Base-by-base conservation (phyloP, 768 basidiomycete species). In the Gloeopeniophorella convolvens region DNA sequence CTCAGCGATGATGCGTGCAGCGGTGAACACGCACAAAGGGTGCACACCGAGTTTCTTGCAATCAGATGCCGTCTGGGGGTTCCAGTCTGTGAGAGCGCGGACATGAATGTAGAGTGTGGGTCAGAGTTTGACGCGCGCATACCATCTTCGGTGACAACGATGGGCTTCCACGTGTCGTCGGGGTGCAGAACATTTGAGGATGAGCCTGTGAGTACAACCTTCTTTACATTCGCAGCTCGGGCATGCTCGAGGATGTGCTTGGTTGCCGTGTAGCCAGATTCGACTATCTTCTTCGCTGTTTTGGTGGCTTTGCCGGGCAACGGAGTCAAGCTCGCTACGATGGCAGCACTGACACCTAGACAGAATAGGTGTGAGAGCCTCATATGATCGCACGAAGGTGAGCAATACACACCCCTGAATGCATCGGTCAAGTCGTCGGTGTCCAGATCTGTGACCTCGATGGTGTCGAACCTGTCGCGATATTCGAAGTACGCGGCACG, bases 341-440 rank as follows among this genome's bases (percentile, higher is more conserved):
- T 10, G 28, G 44, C 11, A 15, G 46, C n/a, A 21, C n/a, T 33
- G 13, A 54, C 46, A 11, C 13, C 52, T 54, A n/a, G n/a, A n/a
- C n/a, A n/a, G n/a, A n/a, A n/a, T n/a, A n/a, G n/a, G n/a, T n/a
- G n/a, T n/a, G n/a, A n/a, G n/a, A n/a, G n/a, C n/a, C n/a, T n/a
- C n/a, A n/a, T n/a, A n/a, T n/a, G n/a, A n/a, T n/a, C n/a, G n/a
- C n/a, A n/a, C n/a, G n/a, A 27, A 5, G 2, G 28, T 8, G 5
- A 13, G n/a, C 9, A 3, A 26, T 5, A 36, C 54, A 5, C 23
- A 63, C 65, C 65, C 51, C 60, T 54, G n/a, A 66, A 57, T 5
- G 59, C 58, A 10, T 54, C 58, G 4, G 60, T 51, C 46, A 61
- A 55, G 42, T 62, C 54, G 3, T 51, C 62, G 15, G 36, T 42